phyloP scores from a whole-genome alignment of 2,329 filamentous ascomycete genomes.

The Chrysoporthe cubensis region DNA sequence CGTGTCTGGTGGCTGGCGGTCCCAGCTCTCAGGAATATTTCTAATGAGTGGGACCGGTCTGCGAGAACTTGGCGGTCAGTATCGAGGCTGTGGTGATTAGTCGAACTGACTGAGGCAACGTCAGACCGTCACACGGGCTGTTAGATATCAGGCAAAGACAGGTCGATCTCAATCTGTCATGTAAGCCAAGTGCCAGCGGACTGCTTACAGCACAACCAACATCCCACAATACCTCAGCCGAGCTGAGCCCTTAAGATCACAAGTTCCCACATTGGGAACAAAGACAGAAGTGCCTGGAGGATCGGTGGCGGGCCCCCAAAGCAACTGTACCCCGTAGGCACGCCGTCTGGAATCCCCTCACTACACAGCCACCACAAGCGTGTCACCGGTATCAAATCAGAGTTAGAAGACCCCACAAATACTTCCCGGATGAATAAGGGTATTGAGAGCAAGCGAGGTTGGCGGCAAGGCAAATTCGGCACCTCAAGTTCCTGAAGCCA shows the following conservation, averaged over 20 bases:
- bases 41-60: neutral
- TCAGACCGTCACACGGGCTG: neutral
- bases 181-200: neutral
- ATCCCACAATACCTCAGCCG: neutral
- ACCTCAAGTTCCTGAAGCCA: neutral
- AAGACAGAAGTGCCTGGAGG: neutral
- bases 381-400: neutral
- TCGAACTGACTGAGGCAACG: neutral
- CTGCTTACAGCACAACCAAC: neutral
- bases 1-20: neutral
- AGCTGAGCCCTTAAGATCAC: slow-evolving; percentile 4
- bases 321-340: neutral
- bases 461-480: neutral
- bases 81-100: neutral
- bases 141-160: neutral
- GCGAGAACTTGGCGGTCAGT: neutral
- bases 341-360: too few species aligned
- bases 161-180: neutral
- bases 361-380: too few species aligned
- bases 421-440: neutral
- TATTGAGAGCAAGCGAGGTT: slow-evolving; percentile 12
- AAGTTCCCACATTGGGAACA: neutral
- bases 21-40: neutral
- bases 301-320: slow-evolving; percentile 3
- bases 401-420: neutral